These are phyloP conservation scores for Skeletonema grethae DNA, from an alignment of 108 stramenopile species.

Conservation along the genomic window DNA sequence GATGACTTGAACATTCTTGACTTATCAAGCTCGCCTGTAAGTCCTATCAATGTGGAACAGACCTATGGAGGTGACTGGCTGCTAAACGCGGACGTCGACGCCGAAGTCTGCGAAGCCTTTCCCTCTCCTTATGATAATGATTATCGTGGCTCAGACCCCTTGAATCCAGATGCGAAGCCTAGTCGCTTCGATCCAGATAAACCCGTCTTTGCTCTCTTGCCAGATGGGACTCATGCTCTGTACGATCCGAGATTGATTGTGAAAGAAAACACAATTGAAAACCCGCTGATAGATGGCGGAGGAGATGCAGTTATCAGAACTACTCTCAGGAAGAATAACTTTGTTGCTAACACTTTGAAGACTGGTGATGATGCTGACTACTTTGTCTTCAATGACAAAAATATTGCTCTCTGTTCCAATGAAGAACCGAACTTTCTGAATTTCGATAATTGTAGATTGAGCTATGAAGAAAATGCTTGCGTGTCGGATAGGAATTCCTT, in stretches of 20 bases:
- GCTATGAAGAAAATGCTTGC: constrained; percentile 37
- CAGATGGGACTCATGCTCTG: constrained; percentile 36
- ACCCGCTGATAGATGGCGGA: constrained; percentile 47
- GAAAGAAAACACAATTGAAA: constrained; percentile 44
- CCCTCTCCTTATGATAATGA: constrained; percentile 51
- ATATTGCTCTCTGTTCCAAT: constrained; percentile 47
- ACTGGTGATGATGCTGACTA: constrained; percentile 9
- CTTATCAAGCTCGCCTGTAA: constrained; percentile 15
- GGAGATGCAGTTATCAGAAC: constrained; percentile 35
- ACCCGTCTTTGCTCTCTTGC: constrained; percentile 38
- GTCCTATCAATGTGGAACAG: constrained; percentile 31
- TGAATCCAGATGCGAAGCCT: constrained; percentile 35
- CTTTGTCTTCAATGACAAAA: constrained; percentile 34
- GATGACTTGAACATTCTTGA: constrained; percentile 38
- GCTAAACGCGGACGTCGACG: constrained; percentile 22
- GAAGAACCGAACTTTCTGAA: constrained; percentile 44
- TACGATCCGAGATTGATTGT: constrained; percentile 46
- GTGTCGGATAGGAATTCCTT: constrained; percentile 1
- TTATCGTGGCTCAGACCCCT: constrained; percentile 38
- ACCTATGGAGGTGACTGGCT: constrained; percentile 43
- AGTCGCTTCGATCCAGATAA: constrained; percentile 38
- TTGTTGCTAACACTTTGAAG: constrained; percentile 13
- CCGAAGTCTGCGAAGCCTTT: constrained; percentile 33
- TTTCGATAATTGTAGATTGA: constrained; percentile 31
- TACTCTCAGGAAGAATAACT: constrained; percentile 17